Conservation (phyloP, 306 rosid genomes). For the Pterocarpus macrocarpus region DNA sequence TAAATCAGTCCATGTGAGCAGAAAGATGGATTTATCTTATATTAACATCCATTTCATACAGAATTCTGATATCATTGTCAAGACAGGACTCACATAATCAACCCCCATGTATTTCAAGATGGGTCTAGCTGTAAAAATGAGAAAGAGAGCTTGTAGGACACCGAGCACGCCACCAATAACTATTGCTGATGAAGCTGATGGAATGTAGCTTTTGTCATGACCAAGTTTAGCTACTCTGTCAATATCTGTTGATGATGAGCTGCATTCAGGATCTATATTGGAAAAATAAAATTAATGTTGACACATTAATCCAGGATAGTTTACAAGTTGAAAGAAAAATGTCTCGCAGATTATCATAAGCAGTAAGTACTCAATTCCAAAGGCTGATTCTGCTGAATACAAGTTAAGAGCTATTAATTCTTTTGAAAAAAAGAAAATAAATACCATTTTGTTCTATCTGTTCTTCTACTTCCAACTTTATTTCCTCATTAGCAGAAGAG, state of each 20-base stretch:
- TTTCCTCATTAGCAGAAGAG: constrained; percentile 11
- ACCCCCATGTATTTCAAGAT: constrained; percentile 82
- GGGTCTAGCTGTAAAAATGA: constrained; percentile 76
- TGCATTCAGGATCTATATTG: constrained; percentile 34
- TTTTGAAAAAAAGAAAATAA: not conserved
- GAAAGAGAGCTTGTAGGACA: constrained; percentile 70
- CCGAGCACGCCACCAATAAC: constrained; percentile 80
- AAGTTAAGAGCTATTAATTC: not conserved
- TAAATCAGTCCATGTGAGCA: not conserved
- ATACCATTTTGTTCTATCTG: constrained; percentile 43
- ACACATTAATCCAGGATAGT: constrained; percentile 17
- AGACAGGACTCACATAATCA: constrained; percentile 62
- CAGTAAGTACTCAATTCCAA: constrained; percentile 29
- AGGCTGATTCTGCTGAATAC: constrained; percentile 23
- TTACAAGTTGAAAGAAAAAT: not conserved
- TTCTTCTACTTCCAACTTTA: constrained; percentile 32
- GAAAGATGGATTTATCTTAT: constrained; percentile 24
- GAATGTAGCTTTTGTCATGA: constrained; percentile 63
- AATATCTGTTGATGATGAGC: constrained; percentile 36
- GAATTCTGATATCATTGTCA: not conserved
- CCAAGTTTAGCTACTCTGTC: constrained; percentile 37
- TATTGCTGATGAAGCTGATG: constrained; percentile 90
- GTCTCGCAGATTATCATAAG: not conserved
- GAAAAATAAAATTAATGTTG: not conserved
- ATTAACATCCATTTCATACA: constrained; percentile 21